Evolutionary conservation across 208 protist species (phyloP).

Genomic region (Naegleria fowleri): DNA sequence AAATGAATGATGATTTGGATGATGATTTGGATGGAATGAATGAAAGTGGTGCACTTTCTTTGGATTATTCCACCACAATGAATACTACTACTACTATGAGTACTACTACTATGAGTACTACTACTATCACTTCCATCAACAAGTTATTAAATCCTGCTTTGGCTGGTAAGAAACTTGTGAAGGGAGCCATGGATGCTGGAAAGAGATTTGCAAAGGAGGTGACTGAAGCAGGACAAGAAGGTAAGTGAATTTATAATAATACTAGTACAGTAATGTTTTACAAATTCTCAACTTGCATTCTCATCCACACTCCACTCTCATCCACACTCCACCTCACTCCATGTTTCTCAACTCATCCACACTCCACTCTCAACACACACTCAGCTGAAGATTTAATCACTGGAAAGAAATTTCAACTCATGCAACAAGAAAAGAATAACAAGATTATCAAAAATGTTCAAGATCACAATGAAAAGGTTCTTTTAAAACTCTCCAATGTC

Average conservation of each 20-base stretch:
- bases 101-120: too few species aligned
- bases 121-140: too few species aligned
- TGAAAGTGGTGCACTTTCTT: too few species aligned
- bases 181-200: background rate
- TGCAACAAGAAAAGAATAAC: background rate
- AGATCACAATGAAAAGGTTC: background rate
- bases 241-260: too few species aligned
- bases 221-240: background rate
- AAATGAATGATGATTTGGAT: background rate
- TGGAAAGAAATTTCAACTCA: background rate
- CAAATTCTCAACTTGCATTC: too few species aligned
- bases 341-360: too few species aligned
- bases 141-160: background rate
- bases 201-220: background rate
- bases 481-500: background rate
- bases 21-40: background rate
- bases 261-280: too few species aligned
- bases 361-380: too few species aligned
- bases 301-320: too few species aligned
- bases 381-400: background rate
- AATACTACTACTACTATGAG: too few species aligned
- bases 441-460: background rate
- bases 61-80: too few species aligned
- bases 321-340: too few species aligned
- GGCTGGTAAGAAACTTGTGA: background rate